Evolutionary conservation across 345 rosid species (phyloP).

Genomic region (Boechera stricta): DNA sequence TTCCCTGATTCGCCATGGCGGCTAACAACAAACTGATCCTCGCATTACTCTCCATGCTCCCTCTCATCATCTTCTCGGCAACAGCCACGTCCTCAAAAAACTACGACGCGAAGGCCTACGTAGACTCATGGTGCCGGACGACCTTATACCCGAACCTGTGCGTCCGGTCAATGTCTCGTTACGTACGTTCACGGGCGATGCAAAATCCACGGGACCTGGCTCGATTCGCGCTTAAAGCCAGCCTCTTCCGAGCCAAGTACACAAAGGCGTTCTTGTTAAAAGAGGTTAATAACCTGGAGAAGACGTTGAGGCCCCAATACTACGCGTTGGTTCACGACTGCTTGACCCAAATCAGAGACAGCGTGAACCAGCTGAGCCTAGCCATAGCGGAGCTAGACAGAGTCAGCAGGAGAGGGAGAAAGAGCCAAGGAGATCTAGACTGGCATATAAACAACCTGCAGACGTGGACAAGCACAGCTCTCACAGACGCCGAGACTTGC

Average conservation of each 20-base stretch:
- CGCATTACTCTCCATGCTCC: constrained; percentile 33
- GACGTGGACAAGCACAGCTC: constrained; percentile 78
- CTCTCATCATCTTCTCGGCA: constrained; percentile 26
- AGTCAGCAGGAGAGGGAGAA: constrained; percentile 31
- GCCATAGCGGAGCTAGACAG: constrained; percentile 67
- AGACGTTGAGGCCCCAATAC: constrained; percentile 46
- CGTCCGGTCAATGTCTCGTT: constrained; percentile 54
- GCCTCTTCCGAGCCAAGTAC: constrained; percentile 60
- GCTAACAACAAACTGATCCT: constrained; percentile 34
- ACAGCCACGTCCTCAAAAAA: constrained; percentile 33
- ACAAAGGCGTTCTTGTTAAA: constrained; percentile 61
- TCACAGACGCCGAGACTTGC: constrained; percentile 71
- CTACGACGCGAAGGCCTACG: constrained; percentile 43
- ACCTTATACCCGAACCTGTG: constrained; percentile 69
- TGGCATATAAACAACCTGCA: constrained; percentile 70
- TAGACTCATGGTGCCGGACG: constrained; percentile 57
- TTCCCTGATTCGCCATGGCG: constrained; percentile 23
- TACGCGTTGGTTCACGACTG: constrained; percentile 67
- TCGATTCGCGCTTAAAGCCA: constrained; percentile 62
- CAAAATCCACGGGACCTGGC: constrained; percentile 65
- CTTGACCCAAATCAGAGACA: constrained; percentile 56
- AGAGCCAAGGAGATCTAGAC: constrained; percentile 39
- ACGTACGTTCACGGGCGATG: constrained; percentile 48
- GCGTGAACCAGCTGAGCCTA: constrained; percentile 61
- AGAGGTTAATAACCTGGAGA: constrained; percentile 51